Base-by-base conservation (phyloP, 441 rosid species). In the Bruguiera hainesii region DNA sequence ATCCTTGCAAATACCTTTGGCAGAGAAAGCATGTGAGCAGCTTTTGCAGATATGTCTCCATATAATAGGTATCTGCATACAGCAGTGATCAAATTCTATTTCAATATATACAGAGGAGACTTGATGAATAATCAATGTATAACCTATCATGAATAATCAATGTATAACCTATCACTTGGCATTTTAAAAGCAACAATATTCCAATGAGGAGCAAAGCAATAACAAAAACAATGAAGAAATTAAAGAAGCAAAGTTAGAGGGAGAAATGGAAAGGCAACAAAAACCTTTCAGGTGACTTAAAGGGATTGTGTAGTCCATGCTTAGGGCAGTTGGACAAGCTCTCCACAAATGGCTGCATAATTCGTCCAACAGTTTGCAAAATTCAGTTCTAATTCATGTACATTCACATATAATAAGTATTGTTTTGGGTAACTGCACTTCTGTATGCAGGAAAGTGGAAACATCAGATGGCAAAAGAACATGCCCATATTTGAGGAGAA, bases 221-320 rank as follows among this genome's bases (percentile, higher is more conserved):
- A 64, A 63, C 1, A 39, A 42, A 50, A 51, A 71, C 26, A 55
- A 23, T 3, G 35, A 57, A 42, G 31, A 53, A 30, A 56, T 42
- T 30, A 35, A 61, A 60, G 11, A 57, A 60, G 11, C 16, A 65
- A 48, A 50, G 35, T 56, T 39, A 60, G 51, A 53, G 26, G 60
- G 58, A 56, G 19, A 52, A 46, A 61, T 65, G 29, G 23, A 57
- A 50, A 52, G 60, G 78, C 4, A 67, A 53, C 39, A 18, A 50
- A 49, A 76, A 95, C 99, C 98, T 91, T 83, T 91, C 99, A 0
- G 97, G 98, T 73, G 96, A 81, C 68, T 88, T 95, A 74, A 95
- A 91, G 73, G 99, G 99, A 84, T 95, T 95, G 81, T 90, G 99
- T 21, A 95, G 74, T 66, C 98, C 99, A 83, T 90, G 97, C 82